These are phyloP conservation scores for Fusarium pseudograminearum DNA, from an alignment of 2,329 filamentous ascomycete species.

Conservation along the genomic window DNA sequence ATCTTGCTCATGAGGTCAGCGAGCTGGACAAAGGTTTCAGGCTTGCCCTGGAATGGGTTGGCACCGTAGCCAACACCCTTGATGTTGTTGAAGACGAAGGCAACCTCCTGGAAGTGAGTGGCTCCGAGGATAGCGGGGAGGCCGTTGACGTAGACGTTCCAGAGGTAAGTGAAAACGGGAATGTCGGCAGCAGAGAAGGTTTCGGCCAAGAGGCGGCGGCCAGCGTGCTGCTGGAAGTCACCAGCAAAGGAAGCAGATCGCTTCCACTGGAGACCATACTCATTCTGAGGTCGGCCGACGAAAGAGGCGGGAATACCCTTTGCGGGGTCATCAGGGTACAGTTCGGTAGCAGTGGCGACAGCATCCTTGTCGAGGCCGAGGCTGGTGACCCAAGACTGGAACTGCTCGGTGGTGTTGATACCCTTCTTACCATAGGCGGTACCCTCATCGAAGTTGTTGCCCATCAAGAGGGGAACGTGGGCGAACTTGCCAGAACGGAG, in stretches of 20 bases:
- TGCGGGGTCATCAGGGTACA: constrained; percentile 64
- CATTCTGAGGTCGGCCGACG: constrained; percentile 46
- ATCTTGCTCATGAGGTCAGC: constrained; percentile 62
- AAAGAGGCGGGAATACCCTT: constrained; percentile 62
- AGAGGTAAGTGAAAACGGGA: constrained; percentile 63
- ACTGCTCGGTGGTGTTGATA: constrained; percentile 67
- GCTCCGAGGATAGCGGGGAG: constrained; percentile 54
- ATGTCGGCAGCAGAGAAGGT: constrained; percentile 61
- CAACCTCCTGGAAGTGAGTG: constrained; percentile 46
- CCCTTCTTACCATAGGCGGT: constrained; percentile 64
- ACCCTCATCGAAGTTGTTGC: constrained; percentile 75
- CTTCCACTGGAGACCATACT: constrained; percentile 63
- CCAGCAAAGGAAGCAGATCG: constrained; percentile 66
- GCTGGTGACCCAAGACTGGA: constrained; percentile 49
- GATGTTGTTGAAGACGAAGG: constrained; percentile 56
- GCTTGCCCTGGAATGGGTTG: constrained; percentile 56
- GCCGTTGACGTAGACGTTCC: constrained; percentile 62
- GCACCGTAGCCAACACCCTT: constrained; percentile 55
- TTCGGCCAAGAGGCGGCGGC: constrained; percentile 65
- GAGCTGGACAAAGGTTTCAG: constrained; percentile 53
- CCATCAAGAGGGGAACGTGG: constrained; percentile 70
- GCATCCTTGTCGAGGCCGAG: constrained; percentile 42
- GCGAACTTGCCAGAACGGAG: constrained; percentile 70
- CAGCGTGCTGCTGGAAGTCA: constrained; percentile 67
- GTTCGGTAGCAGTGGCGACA: constrained; percentile 49